Evolutionary conservation across 306 rosid species (phyloP).

Genomic region (Heteromeles arbutifolia): DNA sequence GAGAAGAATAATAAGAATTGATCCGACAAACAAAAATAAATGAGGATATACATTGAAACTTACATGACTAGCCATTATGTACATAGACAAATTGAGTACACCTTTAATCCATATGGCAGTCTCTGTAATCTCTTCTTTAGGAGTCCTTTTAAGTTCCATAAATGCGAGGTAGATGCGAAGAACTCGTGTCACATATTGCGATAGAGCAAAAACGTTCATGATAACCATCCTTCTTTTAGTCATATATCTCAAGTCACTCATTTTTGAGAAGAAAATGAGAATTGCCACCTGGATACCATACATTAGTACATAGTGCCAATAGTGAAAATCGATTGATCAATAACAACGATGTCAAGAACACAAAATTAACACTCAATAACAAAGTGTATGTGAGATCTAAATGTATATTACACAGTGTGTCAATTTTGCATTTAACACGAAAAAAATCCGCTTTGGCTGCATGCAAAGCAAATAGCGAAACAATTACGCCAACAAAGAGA

Average conservation of each 20-base stretch:
- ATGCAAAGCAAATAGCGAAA: too few relatives aligned
- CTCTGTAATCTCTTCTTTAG: neutral
- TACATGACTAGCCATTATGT: slow-evolving; percentile 21
- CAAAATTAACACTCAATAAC: too few relatives aligned
- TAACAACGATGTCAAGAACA: too few relatives aligned
- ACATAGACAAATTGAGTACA: slow-evolving; percentile 18
- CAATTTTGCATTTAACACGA: too few relatives aligned
- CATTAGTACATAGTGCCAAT: neutral
- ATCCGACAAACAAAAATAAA: neutral
- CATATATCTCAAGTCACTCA: slow-evolving; percentile 5
- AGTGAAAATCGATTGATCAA: neutral
- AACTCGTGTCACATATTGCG: slow-evolving; percentile 13
- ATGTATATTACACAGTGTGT: too few relatives aligned
- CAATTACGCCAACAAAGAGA: neutral
- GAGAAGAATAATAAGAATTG: too few relatives aligned
- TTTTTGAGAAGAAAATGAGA: slow-evolving; percentile 7
- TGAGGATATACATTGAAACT: neutral
- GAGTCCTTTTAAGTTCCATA: neutral
- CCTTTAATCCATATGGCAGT: neutral
- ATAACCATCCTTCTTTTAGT: neutral
- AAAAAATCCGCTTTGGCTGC: too few relatives aligned
- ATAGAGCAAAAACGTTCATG: slow-evolving; percentile 9
- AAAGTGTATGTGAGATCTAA: too few relatives aligned
- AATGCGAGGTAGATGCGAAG: slow-evolving; percentile 1
- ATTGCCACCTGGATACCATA: neutral